These are phyloP conservation scores for Populus hybrid DNA, from an alignment of 441 rosid species.

Conservation along the genomic window DNA sequence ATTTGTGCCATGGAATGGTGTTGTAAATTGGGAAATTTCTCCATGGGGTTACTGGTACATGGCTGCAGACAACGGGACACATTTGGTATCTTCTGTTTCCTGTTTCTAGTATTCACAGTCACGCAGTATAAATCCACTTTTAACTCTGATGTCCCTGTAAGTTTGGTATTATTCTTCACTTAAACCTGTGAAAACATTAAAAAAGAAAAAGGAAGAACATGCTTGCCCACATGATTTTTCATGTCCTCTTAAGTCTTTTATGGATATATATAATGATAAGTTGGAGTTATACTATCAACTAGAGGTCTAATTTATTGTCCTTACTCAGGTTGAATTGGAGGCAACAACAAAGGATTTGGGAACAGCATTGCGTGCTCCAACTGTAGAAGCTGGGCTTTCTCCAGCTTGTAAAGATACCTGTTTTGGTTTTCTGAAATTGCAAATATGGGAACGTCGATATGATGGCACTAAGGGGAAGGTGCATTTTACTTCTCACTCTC, in stretches of 20 bases:
- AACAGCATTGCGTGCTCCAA: slow-evolving; percentile 86
- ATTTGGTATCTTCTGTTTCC: slow-evolving; percentile 45
- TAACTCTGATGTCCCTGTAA: neutral
- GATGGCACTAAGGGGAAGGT: slow-evolving; percentile 93
- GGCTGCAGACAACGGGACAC: slow-evolving; percentile 68
- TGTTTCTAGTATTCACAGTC: neutral
- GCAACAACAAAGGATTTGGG: slow-evolving; percentile 75
- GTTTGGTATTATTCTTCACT: neutral
- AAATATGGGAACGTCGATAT: slow-evolving; percentile 71
- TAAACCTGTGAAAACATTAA: neutral
- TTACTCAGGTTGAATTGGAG: slow-evolving; percentile 69
- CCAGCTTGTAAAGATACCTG: slow-evolving; percentile 93
- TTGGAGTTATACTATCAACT: neutral
- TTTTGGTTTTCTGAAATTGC: slow-evolving; percentile 66
- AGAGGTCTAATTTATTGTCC: neutral
- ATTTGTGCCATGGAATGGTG: slow-evolving; percentile 95
- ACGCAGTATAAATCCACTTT: neutral
- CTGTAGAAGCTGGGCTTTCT: slow-evolving; percentile 72
- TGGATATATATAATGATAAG: neutral
- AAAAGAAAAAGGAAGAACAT: neutral
- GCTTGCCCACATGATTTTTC: neutral
- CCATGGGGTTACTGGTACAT: slow-evolving; percentile 89
- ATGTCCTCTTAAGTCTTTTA: neutral
- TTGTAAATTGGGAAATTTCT: slow-evolving; percentile 69
- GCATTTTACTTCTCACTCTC: neutral